phyloP scores from a whole-genome alignment of 176 grass and related monocot species.

The Thalia dealbata region DNA sequence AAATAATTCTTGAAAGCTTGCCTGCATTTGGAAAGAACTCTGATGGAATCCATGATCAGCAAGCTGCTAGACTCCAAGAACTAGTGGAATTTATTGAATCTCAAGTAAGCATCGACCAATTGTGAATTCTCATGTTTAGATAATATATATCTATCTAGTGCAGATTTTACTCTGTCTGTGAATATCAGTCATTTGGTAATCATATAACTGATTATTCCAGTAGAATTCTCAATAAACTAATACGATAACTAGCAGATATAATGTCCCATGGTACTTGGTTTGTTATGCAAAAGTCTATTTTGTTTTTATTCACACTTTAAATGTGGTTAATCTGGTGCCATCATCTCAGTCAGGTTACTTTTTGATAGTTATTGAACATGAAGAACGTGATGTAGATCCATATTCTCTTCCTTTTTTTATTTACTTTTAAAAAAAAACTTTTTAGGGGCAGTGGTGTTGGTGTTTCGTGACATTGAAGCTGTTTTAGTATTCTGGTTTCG shows the following conservation, averaged over 20 bases:
- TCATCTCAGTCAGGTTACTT: neutral
- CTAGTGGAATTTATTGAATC: slow-evolving; percentile 92
- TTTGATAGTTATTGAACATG: neutral
- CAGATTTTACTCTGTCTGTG: neutral
- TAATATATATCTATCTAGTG: neutral
- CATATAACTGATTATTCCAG: neutral
- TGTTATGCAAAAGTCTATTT: neutral
- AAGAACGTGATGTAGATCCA: neutral
- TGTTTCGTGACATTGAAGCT: neutral
- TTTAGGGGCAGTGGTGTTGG: neutral
- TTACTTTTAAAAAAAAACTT: neutral
- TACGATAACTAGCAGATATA: neutral
- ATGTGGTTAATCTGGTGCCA: neutral
- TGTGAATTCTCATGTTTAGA: neutral
- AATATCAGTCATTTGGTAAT: neutral
- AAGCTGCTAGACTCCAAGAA: slow-evolving; percentile 82
- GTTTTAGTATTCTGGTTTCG: neutral
- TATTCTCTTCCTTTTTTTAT: neutral
- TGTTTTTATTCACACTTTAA: neutral
- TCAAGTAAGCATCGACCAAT: slow-evolving; percentile 40
- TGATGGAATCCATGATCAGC: slow-evolving; percentile 72
- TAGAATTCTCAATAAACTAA: neutral
- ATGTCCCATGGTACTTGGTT: neutral
- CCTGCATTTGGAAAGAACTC: slow-evolving; percentile 46
- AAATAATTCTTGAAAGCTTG: slow-evolving; percentile 95